Conservation (phyloP, 768 basidiomycete species). For the Leccinum incarnatum region DNA sequence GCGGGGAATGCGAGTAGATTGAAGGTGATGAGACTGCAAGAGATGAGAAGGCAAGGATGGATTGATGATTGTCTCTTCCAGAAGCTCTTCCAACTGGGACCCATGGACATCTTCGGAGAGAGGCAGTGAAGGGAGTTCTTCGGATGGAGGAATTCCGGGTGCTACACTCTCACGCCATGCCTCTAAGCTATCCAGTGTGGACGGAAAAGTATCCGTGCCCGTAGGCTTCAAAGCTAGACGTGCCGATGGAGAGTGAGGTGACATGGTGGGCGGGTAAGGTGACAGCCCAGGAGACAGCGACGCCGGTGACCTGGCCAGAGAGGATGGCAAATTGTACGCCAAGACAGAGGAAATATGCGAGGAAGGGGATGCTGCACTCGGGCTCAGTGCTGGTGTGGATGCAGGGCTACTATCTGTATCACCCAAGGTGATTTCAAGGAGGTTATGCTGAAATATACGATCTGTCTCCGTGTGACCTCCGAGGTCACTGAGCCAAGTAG, state of each 20-base stretch:
- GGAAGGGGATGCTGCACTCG: slow-evolving; percentile 21
- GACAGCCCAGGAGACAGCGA: slow-evolving; percentile 16
- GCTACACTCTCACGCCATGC: slow-evolving; percentile 28
- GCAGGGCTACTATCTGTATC: slow-evolving; percentile 21
- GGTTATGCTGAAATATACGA: slow-evolving; percentile 28
- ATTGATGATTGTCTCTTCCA: slow-evolving; percentile 5
- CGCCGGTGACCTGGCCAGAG: slow-evolving; percentile 16
- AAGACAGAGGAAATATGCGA: slow-evolving; percentile 16
- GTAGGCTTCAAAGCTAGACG: slow-evolving; percentile 26
- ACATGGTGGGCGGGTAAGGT: slow-evolving; percentile 13
- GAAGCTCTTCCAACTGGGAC: slow-evolving; percentile 6
- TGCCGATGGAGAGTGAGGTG: slow-evolving; percentile 5
- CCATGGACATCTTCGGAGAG: slow-evolving; percentile 11
- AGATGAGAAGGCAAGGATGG: slow-evolving; percentile 10
- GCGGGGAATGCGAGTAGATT: background rate
- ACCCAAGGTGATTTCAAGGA: slow-evolving; percentile 10
- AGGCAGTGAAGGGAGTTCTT: slow-evolving; percentile 13
- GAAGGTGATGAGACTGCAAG: background rate
- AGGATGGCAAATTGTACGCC: slow-evolving; percentile 12
- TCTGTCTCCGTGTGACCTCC: slow-evolving; percentile 33
- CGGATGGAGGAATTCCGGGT: slow-evolving; percentile 16
- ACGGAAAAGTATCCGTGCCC: slow-evolving; percentile 33
- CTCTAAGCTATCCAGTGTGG: slow-evolving; percentile 27
- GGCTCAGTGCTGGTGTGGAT: slow-evolving; percentile 26
- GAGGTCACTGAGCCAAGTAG: slow-evolving; percentile 34